Evolutionary conservation across 1,284 basidiomycete genomes (phyloP).

Genomic region (Sanghuangporus sanghuang): DNA sequence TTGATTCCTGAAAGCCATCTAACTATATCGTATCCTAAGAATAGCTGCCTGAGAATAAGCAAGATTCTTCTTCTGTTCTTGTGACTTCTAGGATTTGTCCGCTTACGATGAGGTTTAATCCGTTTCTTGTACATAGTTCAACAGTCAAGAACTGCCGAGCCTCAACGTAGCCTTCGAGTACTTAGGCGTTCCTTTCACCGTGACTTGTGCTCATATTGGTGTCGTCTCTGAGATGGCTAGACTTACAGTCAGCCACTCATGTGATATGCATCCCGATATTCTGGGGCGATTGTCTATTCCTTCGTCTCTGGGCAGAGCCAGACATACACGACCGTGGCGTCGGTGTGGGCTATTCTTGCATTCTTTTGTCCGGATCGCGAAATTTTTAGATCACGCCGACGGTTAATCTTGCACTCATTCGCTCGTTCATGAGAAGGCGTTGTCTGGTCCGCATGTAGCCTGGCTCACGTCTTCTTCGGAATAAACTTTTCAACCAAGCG

Average conservation of each 20-base stretch:
- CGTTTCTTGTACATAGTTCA: too few species aligned
- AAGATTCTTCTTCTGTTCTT: not conserved
- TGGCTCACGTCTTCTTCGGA: not conserved
- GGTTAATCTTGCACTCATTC: not conserved
- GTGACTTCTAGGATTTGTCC: not conserved
- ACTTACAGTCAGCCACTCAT: too few species aligned
- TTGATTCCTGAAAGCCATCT: too few species aligned
- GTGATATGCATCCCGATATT: not conserved
- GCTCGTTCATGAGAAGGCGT: not conserved
- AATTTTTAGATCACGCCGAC: not conserved
- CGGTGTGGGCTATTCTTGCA: not conserved
- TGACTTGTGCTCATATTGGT: too few species aligned
- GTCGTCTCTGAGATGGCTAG: too few species aligned
- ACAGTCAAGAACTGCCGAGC: too few species aligned
- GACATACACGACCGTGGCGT: not conserved
- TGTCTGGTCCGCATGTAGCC: not conserved
- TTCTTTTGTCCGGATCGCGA: not conserved
- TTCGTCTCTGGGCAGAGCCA: not conserved
- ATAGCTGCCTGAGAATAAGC: not conserved
- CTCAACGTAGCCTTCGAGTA: too few species aligned
- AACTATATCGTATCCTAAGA: not conserved
- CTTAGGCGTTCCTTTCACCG: too few species aligned
- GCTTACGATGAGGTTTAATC: not conserved
- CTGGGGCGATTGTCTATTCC: not conserved
- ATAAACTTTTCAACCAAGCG: not conserved